Percentiles rank a stretch among this genome's conserved stretches.
phyloP scores from a whole-genome alignment of 1,139 yeast species.

The Saccharomyces hybrid region DNA sequence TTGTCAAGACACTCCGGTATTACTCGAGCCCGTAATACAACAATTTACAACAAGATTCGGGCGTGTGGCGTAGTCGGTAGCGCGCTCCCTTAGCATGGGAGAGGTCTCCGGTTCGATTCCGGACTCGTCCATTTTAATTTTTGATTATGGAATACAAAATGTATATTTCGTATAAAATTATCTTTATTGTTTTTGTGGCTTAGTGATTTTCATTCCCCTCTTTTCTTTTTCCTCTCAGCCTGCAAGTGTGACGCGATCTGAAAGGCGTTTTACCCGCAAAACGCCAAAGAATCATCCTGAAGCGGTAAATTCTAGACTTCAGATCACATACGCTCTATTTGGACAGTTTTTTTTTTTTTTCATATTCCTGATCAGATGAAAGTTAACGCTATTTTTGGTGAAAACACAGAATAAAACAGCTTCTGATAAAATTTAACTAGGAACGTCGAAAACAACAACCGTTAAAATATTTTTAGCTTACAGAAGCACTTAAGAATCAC shows the following conservation, averaged over 20 bases:
- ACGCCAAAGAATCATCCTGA: neutral
- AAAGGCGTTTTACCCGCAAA: neutral
- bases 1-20: too few species aligned
- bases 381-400: neutral
- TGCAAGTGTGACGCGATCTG: neutral
- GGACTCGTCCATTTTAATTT: slow-evolving; percentile 56
- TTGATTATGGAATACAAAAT: neutral
- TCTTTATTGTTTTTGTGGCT: neutral
- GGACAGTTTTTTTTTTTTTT: neutral
- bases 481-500: neutral
- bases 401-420: neutral
- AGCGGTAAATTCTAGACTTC: neutral
- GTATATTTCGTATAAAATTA: neutral
- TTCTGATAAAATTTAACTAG: neutral
- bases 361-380: neutral
- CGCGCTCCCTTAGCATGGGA: slow-evolving; percentile 89
- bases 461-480: neutral
- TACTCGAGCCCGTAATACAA: too few species aligned
- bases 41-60: slow-evolving; percentile 31
- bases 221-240: neutral
- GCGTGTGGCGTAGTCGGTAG: slow-evolving; percentile 93
- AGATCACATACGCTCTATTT: neutral
- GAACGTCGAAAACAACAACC: neutral
- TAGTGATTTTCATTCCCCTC: neutral
- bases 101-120: slow-evolving; percentile 89